These are phyloP conservation scores for Ensete ventricosum DNA, from an alignment of 176 grass and related monocot genomes.

Conservation along the genomic window DNA sequence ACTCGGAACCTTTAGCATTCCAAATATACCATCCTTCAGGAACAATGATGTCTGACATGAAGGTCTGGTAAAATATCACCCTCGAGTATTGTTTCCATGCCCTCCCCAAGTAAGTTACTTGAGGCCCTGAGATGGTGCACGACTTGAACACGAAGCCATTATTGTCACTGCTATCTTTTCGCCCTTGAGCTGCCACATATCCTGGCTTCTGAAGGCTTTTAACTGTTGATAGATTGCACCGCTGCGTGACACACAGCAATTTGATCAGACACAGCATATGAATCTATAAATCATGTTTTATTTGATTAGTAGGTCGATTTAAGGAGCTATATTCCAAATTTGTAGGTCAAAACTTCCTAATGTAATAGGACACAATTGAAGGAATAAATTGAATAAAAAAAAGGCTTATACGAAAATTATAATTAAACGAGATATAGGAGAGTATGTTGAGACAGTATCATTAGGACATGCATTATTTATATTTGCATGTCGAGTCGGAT, in stretches of 20 bases:
- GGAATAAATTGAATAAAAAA: too few relatives aligned
- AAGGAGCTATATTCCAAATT: too few relatives aligned
- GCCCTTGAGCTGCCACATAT: background rate
- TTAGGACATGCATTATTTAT: too few relatives aligned
- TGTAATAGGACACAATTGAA: too few relatives aligned
- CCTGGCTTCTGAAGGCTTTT: background rate
- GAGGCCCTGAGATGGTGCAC: background rate
- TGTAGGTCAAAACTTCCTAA: too few relatives aligned
- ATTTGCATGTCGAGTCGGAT: too few relatives aligned
- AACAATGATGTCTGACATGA: background rate
- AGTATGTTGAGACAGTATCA: too few relatives aligned
- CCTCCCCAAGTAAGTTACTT: background rate
- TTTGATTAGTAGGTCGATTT: too few relatives aligned
- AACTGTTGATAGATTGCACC: background rate
- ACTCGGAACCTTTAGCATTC: background rate
- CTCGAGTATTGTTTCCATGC: background rate
- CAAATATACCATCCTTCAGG: background rate
- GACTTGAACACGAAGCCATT: background rate
- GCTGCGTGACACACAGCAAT: background rate
- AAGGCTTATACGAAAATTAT: too few relatives aligned
- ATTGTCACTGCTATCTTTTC: background rate
- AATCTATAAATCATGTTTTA: background rate
- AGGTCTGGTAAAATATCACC: background rate
- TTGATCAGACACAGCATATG: background rate
- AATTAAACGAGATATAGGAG: too few relatives aligned